A percentile compares a stretch with the other conserved stretches of the same genome.
These are phyloP conservation scores for Venturia pyrina DNA, from an alignment of 2,329 filamentous ascomycete species.

Conservation along the genomic window DNA sequence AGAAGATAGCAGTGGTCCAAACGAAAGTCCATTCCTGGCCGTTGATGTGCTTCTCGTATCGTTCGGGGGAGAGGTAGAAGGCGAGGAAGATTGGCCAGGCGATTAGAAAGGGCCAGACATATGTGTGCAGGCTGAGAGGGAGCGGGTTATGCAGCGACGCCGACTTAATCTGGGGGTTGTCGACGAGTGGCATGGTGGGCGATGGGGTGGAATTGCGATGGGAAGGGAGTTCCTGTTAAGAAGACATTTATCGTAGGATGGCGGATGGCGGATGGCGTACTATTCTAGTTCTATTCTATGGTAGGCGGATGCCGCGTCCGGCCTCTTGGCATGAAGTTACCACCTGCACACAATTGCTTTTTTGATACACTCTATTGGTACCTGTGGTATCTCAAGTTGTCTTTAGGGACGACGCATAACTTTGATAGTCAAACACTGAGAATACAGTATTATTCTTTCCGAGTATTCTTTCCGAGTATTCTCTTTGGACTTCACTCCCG, in stretches of 20 bases:
- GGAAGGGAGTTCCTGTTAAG: neutral
- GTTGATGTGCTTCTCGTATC: slow-evolving; percentile 84
- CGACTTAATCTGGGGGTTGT: slow-evolving; percentile 79
- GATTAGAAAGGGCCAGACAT: slow-evolving; percentile 86
- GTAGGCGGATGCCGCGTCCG: neutral
- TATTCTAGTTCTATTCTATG: too few species aligned
- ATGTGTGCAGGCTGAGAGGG: slow-evolving; percentile 69
- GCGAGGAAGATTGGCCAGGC: slow-evolving; percentile 87
- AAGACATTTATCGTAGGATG: neutral
- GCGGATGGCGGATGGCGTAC: neutral
- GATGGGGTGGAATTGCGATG: neutral
- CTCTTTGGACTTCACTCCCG: too few species aligned
- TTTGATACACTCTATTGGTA: neutral
- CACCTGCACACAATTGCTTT: neutral
- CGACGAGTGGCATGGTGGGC: slow-evolving; percentile 58
- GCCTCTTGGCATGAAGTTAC: neutral
- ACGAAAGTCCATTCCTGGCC: slow-evolving; percentile 98
- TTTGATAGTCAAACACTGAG: too few species aligned
- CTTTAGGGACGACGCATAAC: neutral
- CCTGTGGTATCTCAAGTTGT: neutral
- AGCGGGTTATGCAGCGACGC: slow-evolving; percentile 84
- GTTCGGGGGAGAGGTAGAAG: slow-evolving; percentile 71
- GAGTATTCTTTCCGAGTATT: too few species aligned
- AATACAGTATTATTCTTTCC: too few species aligned
- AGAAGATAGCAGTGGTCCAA: slow-evolving; percentile 81